phyloP scores from a whole-genome alignment of 345 rosid genomes.

The Theobroma cacao region DNA sequence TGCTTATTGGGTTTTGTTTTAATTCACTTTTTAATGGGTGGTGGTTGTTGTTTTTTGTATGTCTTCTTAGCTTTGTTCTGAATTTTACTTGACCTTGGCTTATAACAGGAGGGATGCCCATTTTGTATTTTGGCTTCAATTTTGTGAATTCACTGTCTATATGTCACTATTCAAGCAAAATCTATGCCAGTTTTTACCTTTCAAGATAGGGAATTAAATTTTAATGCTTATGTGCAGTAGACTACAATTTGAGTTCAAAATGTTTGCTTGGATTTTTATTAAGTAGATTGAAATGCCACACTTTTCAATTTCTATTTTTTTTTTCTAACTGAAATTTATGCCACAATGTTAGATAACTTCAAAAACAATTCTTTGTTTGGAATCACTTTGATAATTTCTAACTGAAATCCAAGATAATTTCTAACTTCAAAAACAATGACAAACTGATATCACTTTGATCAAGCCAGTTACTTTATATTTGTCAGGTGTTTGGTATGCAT shows the following conservation, averaged over 20 bases:
- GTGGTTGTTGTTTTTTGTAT: neutral
- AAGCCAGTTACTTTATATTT: neutral
- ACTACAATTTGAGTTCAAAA: neutral
- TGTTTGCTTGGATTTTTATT: neutral
- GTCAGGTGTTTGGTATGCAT: neutral
- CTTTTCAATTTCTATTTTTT: neutral
- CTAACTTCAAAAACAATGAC: neutral
- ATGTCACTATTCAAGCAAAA: neutral
- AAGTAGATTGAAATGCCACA: neutral
- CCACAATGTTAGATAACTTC: neutral
- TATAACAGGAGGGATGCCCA: neutral
- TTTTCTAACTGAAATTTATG: neutral
- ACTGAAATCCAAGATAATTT: no score
- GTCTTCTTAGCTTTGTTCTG: neutral
- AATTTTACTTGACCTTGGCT: neutral
- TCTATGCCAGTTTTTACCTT: neutral
- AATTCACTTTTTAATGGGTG: neutral
- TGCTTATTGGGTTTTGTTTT: conserved; percentile 1
- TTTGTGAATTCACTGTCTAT: neutral
- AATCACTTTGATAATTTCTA: no score
- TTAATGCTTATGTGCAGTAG: neutral
- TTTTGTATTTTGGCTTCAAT: neutral
- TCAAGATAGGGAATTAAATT: neutral
- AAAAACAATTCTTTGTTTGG: neutral
- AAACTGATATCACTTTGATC: neutral